Base-by-base conservation (phyloP, 202 grass and related monocot genomes). In the Eragrostis tef region DNA sequence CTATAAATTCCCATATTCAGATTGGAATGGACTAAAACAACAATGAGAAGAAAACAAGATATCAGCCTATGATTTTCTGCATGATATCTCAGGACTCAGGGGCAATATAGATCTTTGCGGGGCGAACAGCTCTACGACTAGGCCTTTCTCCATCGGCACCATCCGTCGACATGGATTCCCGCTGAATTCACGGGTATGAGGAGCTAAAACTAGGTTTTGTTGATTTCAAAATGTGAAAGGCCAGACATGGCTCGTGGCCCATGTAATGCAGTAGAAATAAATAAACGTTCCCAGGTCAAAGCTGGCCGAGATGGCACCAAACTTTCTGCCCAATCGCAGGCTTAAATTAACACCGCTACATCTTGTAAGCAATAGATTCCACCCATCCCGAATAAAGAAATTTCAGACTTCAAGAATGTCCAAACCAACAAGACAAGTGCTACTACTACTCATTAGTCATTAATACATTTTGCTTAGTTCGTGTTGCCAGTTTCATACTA, bases 301-400 rank as follows among this genome's bases (percentile, higher is more conserved):
- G 20, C 10, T 22, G n/a, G n/a, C n/a, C n/a, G n/a, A n/a, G n/a
- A n/a, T n/a, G n/a, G n/a, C n/a, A n/a, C n/a, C n/a, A n/a, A n/a
- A n/a, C n/a, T n/a, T n/a, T n/a, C n/a, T n/a, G n/a, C n/a, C n/a
- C n/a, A n/a, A n/a, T n/a, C 11, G 46, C 46, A 48, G 1, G 46
- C 49, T 61, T 78, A 83, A 83, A 73, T 44, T 78, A 52, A 70
- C 20, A n/a, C 45, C 47, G 24, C n/a, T 60, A 41, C 60, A 43
- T 43, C 60, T 67, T 84, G 24, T 31, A 73, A 74, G 22, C 4
- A 61, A 61, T 6, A 61, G 3, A 61, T 27, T 27, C 58, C 58
- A 27, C 11, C 22, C 11, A 27, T 61, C 24, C 4, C 26, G 4
- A 27, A 11, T 26, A 27, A 61, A 14, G 22, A 61, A 61, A 27